Evolutionary conservation across 345 rosid genomes (phyloP).

Genomic region (Iberis pinnata): DNA sequence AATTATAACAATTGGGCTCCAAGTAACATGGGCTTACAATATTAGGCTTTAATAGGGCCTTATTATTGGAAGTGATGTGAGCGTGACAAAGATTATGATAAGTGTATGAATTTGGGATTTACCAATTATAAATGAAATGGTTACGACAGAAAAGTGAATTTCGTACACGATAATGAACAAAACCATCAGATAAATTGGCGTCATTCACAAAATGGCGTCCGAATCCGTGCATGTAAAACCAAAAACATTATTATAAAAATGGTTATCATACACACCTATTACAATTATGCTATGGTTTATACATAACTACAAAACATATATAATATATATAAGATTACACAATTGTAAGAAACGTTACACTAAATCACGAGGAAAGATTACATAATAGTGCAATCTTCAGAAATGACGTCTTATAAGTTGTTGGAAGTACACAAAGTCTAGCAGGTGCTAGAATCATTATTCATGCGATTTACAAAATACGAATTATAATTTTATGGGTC

Average conservation of each 20-base stretch:
- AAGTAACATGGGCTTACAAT: too few relatives aligned
- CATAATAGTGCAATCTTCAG: constrained; percentile 8
- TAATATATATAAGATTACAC: neutral
- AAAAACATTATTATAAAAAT: neutral
- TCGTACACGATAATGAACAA: constrained; percentile 16
- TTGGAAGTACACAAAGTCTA: constrained; percentile 16
- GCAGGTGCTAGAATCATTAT: constrained; percentile 13
- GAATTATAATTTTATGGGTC: too few relatives aligned
- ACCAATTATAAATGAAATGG: too few relatives aligned
- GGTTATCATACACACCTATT: neutral
- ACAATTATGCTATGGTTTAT: too few relatives aligned
- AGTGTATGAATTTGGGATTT: neutral
- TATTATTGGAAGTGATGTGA: constrained; percentile 1
- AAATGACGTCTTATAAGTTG: constrained; percentile 5
- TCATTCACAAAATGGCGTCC: constrained; percentile 24
- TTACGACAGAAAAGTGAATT: constrained; percentile 9
- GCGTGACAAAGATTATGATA: neutral
- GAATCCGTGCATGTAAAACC: constrained; percentile 8
- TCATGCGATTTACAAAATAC: constrained; percentile 13
- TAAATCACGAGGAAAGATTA: constrained; percentile 24
- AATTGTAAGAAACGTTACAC: constrained; percentile 17
- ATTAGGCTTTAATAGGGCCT: too few relatives aligned
- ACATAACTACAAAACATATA: neutral
- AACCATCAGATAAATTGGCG: constrained; percentile 15
- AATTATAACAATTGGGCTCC: neutral